A percentile compares a stretch with the other conserved stretches of the same genome.
Evolutionary conservation across 306 rosid genomes (phyloP).

Genomic region (Ziziphus jujuba): DNA sequence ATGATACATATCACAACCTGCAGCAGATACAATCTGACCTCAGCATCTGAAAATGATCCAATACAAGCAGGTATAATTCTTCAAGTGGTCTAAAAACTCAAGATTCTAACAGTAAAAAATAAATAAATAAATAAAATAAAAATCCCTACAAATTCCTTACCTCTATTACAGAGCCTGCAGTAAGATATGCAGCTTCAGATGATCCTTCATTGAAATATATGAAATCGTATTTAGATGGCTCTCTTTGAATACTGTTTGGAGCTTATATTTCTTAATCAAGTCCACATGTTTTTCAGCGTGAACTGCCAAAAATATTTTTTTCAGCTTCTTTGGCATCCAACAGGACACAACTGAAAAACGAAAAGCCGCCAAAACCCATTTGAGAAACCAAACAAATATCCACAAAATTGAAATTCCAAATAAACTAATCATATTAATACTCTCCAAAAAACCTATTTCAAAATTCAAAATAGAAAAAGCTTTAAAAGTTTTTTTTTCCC

Average conservation of each 20-base stretch:
- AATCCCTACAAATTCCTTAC: slow-evolving; percentile 32
- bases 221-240: slow-evolving; percentile 41
- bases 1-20: background rate
- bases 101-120: too few species aligned
- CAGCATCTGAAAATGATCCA: too few species aligned
- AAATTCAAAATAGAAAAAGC: too few species aligned
- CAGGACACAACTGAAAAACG: slow-evolving; percentile 68
- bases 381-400: background rate
- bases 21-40: too few species aligned
- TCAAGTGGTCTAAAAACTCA: background rate
- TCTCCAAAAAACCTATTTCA: too few species aligned
- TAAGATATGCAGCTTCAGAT: slow-evolving; percentile 85
- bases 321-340: slow-evolving; percentile 78
- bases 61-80: background rate
- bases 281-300: slow-evolving; percentile 66
- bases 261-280: slow-evolving; percentile 68
- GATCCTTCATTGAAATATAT: slow-evolving; percentile 85
- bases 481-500: too few species aligned
- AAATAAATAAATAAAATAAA: too few species aligned
- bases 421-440: too few species aligned
- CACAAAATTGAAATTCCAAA: too few species aligned
- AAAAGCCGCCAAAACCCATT: slow-evolving; percentile 3
- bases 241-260: slow-evolving; percentile 45
- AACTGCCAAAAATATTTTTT: slow-evolving; percentile 45
- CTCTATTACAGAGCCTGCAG: slow-evolving; percentile 81